Evolutionary conservation across 176 grass and related monocot genomes (phyloP).

Genomic region (Carex scoparia): DNA sequence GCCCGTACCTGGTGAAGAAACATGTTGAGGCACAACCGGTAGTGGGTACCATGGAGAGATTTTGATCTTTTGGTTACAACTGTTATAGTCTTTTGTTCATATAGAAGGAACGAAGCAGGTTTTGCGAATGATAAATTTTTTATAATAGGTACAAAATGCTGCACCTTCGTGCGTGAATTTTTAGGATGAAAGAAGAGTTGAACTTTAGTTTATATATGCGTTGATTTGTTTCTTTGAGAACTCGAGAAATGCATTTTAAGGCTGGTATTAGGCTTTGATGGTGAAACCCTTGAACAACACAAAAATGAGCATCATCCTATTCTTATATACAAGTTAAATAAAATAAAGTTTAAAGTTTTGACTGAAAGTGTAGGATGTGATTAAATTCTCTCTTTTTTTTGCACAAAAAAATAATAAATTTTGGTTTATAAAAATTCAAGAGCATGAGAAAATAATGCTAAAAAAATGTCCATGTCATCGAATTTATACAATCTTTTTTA

Average conservation of each 20-base stretch:
- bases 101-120: neutral
- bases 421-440: neutral
- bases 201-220: neutral
- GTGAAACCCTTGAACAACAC: neutral
- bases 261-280: neutral
- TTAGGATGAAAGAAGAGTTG: neutral
- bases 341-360: neutral
- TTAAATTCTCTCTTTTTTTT: neutral
- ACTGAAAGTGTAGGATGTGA: neutral
- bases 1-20: constrained; percentile 33
- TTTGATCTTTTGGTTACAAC: constrained; percentile 32
- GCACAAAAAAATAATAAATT: neutral
- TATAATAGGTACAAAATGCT: too few species aligned
- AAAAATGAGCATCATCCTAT: neutral
- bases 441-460: neutral
- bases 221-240: neutral
- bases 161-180: too few species aligned
- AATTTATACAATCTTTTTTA: neutral
- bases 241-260: neutral
- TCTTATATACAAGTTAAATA: neutral
- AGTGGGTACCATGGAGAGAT: constrained; percentile 59
- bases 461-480: neutral
- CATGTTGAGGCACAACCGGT: neutral
- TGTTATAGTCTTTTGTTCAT: constrained; percentile 1
- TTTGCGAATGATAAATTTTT: neutral